Evolutionary conservation across 1,284 basidiomycete species (phyloP).

Genomic region (Cryptococcus neoformans): DNA sequence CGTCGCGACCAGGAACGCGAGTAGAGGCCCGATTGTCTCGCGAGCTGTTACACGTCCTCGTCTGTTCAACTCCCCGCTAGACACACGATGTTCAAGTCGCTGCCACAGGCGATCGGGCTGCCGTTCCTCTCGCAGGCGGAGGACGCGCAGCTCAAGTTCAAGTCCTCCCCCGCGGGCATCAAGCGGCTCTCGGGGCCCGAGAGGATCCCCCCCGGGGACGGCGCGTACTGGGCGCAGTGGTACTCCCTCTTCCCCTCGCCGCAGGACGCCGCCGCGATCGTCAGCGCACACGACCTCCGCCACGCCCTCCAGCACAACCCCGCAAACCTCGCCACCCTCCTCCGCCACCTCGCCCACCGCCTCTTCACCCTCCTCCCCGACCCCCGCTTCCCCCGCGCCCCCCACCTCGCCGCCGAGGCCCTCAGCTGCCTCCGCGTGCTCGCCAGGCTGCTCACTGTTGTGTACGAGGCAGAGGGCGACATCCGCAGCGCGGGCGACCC

Average conservation of each 20-base stretch:
- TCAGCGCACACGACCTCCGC: slow-evolving; percentile 78
- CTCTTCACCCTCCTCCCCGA: slow-evolving; percentile 77
- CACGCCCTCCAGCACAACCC: slow-evolving; percentile 75
- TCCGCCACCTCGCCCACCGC: slow-evolving; percentile 67
- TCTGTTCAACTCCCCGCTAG: no score
- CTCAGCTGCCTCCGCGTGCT: slow-evolving; percentile 84
- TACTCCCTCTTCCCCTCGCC: slow-evolving; percentile 77
- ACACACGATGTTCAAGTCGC: slow-evolving; percentile 39
- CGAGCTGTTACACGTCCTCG: no score
- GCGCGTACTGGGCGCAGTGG: slow-evolving; percentile 80
- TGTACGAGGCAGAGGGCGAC: slow-evolving; percentile 78
- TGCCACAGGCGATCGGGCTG: slow-evolving; percentile 48
- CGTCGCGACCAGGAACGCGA: no score
- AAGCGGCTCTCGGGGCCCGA: slow-evolving; percentile 66
- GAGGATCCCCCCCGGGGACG: slow-evolving; percentile 68
- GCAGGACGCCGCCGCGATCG: slow-evolving; percentile 81
- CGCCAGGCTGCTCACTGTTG: slow-evolving; percentile 76
- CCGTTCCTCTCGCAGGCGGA: slow-evolving; percentile 58
- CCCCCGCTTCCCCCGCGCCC: slow-evolving; percentile 69
- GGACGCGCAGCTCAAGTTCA: slow-evolving; percentile 82
- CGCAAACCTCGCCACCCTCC: slow-evolving; percentile 77
- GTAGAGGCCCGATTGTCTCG: no score
- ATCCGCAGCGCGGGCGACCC: slow-evolving; percentile 35
- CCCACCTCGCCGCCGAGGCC: slow-evolving; percentile 70
- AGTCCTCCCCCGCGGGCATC: slow-evolving; percentile 72